A percentile compares a stretch with the other conserved stretches of the same genome.
Conservation (phyloP, 2,329 filamentous ascomycete species). For the Stachybotrys chartarum region DNA sequence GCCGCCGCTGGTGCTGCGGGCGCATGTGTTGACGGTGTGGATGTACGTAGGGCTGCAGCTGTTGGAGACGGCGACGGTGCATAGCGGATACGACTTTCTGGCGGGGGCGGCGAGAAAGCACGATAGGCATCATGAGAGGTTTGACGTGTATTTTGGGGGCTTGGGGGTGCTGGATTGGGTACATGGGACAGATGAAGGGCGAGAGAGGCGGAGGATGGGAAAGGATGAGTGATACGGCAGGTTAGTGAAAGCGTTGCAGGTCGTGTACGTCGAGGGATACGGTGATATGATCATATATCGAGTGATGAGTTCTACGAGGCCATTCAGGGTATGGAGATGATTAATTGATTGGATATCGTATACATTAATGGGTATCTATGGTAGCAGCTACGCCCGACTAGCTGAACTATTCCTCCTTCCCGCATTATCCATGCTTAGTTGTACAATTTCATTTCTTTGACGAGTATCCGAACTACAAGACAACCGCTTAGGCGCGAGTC, state of each 20-base stretch:
- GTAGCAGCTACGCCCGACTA: neutral
- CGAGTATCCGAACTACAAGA: neutral
- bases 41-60: slow-evolving; percentile 40
- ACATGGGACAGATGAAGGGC: slow-evolving; percentile 36
- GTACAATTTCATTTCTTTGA: neutral
- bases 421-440: neutral
- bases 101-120: slow-evolving; percentile 39
- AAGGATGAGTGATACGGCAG: neutral
- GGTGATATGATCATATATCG: neutral
- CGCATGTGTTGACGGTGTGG: slow-evolving; percentile 47
- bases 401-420: neutral
- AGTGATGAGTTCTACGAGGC: neutral
- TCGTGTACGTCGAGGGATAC: neutral
- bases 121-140: slow-evolving; percentile 51
- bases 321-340: neutral
- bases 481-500: neutral
- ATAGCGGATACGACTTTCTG: slow-evolving; percentile 52
- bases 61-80: slow-evolving; percentile 44
- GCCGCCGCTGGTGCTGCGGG: slow-evolving; percentile 35
- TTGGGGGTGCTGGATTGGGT: slow-evolving; percentile 48
- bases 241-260: neutral
- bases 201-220: neutral
- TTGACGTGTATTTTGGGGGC: slow-evolving; percentile 45
- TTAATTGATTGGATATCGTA: neutral
- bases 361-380: neutral